Evolutionary conservation across 148 eudicot species (phyloP), one percentile per base, ranked within the genome.

Genomic region (Euryodendron excelsum): DNA sequence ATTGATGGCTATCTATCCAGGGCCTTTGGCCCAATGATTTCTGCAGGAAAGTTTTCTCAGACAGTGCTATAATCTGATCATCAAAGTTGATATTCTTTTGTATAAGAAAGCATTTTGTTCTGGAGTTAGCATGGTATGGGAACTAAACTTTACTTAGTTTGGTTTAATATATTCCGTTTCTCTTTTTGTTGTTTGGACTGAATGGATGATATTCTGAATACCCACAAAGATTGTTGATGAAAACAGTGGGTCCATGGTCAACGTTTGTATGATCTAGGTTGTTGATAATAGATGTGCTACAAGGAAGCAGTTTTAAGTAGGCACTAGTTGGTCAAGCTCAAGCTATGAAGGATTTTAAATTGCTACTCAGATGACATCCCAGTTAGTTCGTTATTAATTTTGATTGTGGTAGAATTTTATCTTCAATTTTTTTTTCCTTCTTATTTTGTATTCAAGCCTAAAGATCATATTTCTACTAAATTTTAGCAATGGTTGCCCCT

Each of bases 91-190:
- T 58, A 41, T 28, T 58, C 55, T 58, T 68, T 63, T 36, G 72
- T 65, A 53, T 65, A 79, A 28, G 37, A 11, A 7, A 15, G 20
- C 18, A n/a, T 4, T n/a, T 56, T 18, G 18, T 21, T 15, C 44
- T 4, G 30, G 65, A 33, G 25, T 56, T 15, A 56, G 21, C 18
- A 80, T 74, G 82, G 82, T 80, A 74, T 28, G 67, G 60, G 8
- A 11, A 39, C 44, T 37, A 21, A n/a, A 0, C 37, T 8, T 8
- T 56, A 3, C 5, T 45, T 36, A 27, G 28, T n/a, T n/a, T n/a
- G n/a, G n/a, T n/a, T n/a, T n/a, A n/a, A n/a, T n/a, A n/a, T n/a
- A 58, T 59, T 25, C 31, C 7, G 59, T 39, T 47, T 48, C 25
- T 72, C 34, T 48, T 17, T 25, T 30, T 62, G 23, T 37, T 80